Conservation (phyloP, 2,329 filamentous ascomycete species). For the Fusarium annulatum region DNA sequence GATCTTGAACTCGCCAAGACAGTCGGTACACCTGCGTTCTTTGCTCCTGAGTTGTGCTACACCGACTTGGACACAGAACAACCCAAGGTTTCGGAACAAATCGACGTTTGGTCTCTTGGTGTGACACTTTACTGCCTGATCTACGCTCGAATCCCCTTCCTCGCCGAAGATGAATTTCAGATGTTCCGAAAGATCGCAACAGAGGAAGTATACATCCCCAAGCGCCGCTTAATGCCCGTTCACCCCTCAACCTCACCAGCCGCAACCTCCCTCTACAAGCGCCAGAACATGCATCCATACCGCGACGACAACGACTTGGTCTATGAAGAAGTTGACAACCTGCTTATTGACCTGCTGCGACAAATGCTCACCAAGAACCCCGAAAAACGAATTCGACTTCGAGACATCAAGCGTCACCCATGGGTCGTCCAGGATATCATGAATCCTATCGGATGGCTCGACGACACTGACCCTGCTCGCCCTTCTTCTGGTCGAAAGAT, state of each 20-base stretch:
- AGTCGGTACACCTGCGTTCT: constrained; percentile 96
- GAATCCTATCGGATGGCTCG: constrained; percentile 85
- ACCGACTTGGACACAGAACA: constrained; percentile 78
- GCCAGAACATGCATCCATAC: constrained; percentile 72
- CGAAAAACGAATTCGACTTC: constrained; percentile 84
- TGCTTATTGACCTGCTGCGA: constrained; percentile 80
- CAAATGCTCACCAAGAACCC: constrained; percentile 91
- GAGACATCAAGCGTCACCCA: constrained; percentile 92
- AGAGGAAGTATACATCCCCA: constrained; percentile 90
- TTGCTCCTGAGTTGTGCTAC: constrained; percentile 95
- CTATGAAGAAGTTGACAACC: constrained; percentile 87
- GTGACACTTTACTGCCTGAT: constrained; percentile 97
- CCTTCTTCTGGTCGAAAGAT: constrained; percentile 86
- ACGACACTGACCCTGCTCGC: constrained; percentile 87
- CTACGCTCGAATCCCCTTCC: constrained; percentile 92
- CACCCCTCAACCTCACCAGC: constrained; percentile 68
- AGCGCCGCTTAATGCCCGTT: constrained; percentile 81
- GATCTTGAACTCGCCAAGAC: constrained; percentile 98
- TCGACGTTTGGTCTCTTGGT: constrained; percentile 97
- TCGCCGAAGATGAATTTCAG: constrained; percentile 90
- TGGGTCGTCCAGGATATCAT: constrained; percentile 87
- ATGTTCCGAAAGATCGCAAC: constrained; percentile 93
- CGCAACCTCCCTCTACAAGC: constrained; percentile 65
- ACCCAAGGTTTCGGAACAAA: constrained; percentile 88
- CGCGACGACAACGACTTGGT: constrained; percentile 81